Evolutionary conservation across 2,329 filamentous ascomycete genomes (phyloP).

Genomic region (Arthroderma uncinatum): DNA sequence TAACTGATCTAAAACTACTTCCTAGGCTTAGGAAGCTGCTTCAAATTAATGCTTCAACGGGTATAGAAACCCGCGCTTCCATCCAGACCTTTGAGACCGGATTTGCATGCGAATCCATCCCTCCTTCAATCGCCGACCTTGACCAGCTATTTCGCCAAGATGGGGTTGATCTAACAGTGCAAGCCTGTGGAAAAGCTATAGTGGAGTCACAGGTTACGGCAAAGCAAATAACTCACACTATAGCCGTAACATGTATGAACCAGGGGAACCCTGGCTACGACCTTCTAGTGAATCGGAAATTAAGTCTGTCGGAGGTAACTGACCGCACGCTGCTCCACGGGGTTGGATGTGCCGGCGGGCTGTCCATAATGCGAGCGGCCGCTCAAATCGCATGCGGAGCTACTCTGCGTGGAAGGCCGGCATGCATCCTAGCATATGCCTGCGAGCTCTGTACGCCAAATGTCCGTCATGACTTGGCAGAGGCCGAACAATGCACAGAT

Average conservation of each 20-base stretch:
- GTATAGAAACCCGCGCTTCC: background rate
- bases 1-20: background rate
- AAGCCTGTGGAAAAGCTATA: background rate
- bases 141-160: background rate
- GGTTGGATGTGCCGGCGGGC: background rate
- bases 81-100: background rate
- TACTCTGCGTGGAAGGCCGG: background rate
- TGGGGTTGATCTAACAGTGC: background rate
- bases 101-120: background rate
- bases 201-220: background rate
- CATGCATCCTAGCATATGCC: background rate
- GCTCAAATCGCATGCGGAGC: background rate
- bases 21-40: background rate
- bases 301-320: background rate
- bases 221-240: background rate
- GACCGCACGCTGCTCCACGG: background rate
- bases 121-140: background rate
- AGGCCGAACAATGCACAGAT: background rate
- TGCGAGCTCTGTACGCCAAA: conserved; percentile 1
- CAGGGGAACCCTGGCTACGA: conserved; percentile 1
- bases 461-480: background rate
- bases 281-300: background rate
- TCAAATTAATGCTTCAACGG: background rate
- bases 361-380: background rate
- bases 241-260: background rate